A percentile compares a stretch with the other conserved stretches of the same genome.
phyloP scores from a whole-genome alignment of 495 filamentous ascomycete genomes.

The Neurospora pannonica region DNA sequence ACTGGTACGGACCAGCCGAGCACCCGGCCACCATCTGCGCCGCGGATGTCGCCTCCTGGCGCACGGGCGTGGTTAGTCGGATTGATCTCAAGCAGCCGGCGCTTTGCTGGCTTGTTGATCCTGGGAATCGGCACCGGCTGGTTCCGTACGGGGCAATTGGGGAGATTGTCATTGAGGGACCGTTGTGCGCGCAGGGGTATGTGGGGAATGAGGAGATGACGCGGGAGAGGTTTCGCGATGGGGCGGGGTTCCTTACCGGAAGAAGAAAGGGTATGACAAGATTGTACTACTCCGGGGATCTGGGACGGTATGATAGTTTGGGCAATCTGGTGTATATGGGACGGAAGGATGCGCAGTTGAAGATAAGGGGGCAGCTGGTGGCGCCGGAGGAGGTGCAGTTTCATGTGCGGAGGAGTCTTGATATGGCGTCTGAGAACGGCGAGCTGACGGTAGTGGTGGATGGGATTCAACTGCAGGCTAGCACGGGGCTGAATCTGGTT shows the following conservation, averaged over 20 bases:
- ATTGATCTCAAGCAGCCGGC: background rate
- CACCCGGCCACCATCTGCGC: constrained; percentile 16
- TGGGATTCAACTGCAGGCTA: constrained; percentile 29
- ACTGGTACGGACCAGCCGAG: constrained; percentile 19
- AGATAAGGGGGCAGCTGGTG: constrained; percentile 56
- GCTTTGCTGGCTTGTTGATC: constrained; percentile 1
- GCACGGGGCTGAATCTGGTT: constrained; percentile 26
- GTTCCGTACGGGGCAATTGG: constrained; percentile 1
- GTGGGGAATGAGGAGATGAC: background rate
- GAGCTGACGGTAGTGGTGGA: constrained; percentile 27
- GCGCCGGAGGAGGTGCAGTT: constrained; percentile 59
- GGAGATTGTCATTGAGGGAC: constrained; percentile 11
- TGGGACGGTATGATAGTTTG: constrained; percentile 50
- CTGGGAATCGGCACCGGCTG: constrained; percentile 5
- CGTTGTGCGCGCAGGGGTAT: background rate
- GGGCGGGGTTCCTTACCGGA: background rate
- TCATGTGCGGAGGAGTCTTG: constrained; percentile 31
- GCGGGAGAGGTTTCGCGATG: background rate
- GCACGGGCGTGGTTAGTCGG: background rate
- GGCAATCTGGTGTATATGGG: constrained; percentile 45
- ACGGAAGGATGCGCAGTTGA: constrained; percentile 57
- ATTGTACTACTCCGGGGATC: constrained; percentile 59
- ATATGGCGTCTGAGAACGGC: constrained; percentile 3
- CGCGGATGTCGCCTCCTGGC: background rate
- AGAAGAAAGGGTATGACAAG: constrained; percentile 8